phyloP scores from a whole-genome alignment of 495 filamentous ascomycete species.

The Podospora pseudoanserina region DNA sequence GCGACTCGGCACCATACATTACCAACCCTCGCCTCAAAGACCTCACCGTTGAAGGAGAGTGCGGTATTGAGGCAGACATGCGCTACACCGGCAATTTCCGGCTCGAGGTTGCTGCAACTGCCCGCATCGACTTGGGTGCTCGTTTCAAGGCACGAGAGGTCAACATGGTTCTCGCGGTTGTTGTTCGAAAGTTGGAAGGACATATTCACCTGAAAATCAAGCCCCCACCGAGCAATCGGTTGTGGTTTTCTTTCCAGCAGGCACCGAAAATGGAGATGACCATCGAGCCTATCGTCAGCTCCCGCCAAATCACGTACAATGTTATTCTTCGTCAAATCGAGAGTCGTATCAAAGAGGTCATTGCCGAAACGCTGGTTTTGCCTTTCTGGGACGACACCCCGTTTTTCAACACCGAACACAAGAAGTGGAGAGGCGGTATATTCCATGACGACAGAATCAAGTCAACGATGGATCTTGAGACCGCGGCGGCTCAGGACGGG shows the following conservation, averaged over 20 bases:
- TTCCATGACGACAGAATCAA: conserved; percentile 57
- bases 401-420: conserved; percentile 73
- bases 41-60: conserved; percentile 85
- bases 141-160: conserved; percentile 90
- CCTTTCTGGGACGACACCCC: conserved; percentile 95
- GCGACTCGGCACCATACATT: conserved; percentile 80
- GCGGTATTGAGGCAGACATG: conserved; percentile 78
- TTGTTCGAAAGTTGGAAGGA: conserved; percentile 80
- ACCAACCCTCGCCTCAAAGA: conserved; percentile 88
- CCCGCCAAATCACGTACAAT: conserved; percentile 89
- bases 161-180: conserved; percentile 79
- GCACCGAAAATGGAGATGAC: conserved; percentile 89
- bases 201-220: conserved; percentile 84
- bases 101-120: conserved; percentile 83
- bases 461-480: conserved; percentile 37
- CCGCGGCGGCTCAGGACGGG: conserved; percentile 56
- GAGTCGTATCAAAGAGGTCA: conserved; percentile 85
- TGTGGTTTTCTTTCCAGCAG: conserved; percentile 91
- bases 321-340: conserved; percentile 91
- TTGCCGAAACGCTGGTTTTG: conserved; percentile 87
- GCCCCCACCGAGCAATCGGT: conserved; percentile 87
- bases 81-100: conserved; percentile 86
- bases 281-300: conserved; percentile 92
- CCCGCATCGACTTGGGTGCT: conserved; percentile 80
- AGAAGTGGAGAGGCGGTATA: conserved; percentile 83